Evolutionary conservation across 176 grass and related monocot genomes (phyloP), one percentile per base, ranked within the genome.

Genomic region (Puya raimondii): DNA sequence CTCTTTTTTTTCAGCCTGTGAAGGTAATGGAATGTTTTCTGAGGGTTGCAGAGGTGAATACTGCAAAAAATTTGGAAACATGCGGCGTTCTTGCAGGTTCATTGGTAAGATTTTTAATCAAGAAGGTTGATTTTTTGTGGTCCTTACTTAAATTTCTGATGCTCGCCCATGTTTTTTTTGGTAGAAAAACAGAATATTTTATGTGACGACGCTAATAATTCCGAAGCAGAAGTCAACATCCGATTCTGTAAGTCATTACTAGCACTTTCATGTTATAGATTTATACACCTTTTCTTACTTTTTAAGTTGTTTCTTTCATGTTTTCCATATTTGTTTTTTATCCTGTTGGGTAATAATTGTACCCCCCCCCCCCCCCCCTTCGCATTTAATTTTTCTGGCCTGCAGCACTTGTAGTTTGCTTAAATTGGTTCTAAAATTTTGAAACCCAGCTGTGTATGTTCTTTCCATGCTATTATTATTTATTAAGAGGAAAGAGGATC

Each of bases 31-130:
- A 99, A 75, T 85, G 79, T 74, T 99, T 99, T 91, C 70, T 99
- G 64, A 92, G 87, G 78, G 85, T 99, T 74, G 95, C 95, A 47
- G 95, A 93, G 63, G 64, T 82, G 74, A 99, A 99, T 74, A 99
- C 90, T 77, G 78, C 77, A 65, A 93, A 65, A 86, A 88, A 88
- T 85, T 84, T 99, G 78, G 95, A 99, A 82, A 99, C 94, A 53
- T 99, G 95, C 76, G 95, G 95, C 63, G 85, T 99, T 86, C 95
- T 99, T 84, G 95, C 89, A 23, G 95, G 95, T 82, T 90, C 82
- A 57, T 78, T 99, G 90, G 95, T 99, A 91, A 12, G 89, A 33
- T 51, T 53, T 65, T 67, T 4, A 68, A 49, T 48, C 18, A 18
- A 21, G 54, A 61, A 69, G 64, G 80, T 72, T 1, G 17, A 56